Conservation (phyloP, 2,329 filamentous ascomycete genomes). For the Fusarium sp. region DNA sequence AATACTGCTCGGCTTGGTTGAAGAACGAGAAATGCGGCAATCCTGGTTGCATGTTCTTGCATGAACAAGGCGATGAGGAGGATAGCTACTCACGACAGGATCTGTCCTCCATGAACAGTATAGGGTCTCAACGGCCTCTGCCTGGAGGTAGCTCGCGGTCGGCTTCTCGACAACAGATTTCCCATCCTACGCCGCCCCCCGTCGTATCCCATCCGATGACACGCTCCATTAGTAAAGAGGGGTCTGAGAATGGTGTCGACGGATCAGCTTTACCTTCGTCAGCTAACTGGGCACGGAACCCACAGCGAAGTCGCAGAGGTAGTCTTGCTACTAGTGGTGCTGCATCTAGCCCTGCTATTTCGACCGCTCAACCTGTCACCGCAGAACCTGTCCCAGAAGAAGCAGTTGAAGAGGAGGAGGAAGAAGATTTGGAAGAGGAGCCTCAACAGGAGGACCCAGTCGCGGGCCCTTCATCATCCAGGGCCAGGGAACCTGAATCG, state of each 20-base stretch:
- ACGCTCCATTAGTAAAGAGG: conserved; percentile 82
- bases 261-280: conserved; percentile 92
- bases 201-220: conserved; percentile 73
- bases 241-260: conserved; percentile 77
- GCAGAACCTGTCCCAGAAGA: conserved; percentile 62
- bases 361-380: conserved; percentile 66
- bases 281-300: conserved; percentile 88
- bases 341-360: conserved; percentile 84
- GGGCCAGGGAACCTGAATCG: conserved; percentile 32
- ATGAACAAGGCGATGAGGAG: conserved; percentile 97
- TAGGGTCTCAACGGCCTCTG: conserved; percentile 80
- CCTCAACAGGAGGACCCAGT: conserved; percentile 49
- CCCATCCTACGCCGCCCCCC: conserved; percentile 55
- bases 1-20: conserved; percentile 97
- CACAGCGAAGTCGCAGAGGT: conserved; percentile 75
- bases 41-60: conserved; percentile 96
- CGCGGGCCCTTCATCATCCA: conserved; percentile 40
- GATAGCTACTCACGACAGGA: conserved; percentile 97
- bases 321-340: conserved; percentile 86
- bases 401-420: conserved; percentile 51
- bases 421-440: conserved; percentile 9
- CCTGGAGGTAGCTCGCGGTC: conserved; percentile 64
- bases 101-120: conserved; percentile 92
- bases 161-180: conserved; percentile 64
- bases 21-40: conserved; percentile 96